A percentile compares a stretch with the other conserved stretches of the same genome.
Evolutionary conservation across 2,329 filamentous ascomycete genomes (phyloP).

Genomic region (Epichloe hybrida): DNA sequence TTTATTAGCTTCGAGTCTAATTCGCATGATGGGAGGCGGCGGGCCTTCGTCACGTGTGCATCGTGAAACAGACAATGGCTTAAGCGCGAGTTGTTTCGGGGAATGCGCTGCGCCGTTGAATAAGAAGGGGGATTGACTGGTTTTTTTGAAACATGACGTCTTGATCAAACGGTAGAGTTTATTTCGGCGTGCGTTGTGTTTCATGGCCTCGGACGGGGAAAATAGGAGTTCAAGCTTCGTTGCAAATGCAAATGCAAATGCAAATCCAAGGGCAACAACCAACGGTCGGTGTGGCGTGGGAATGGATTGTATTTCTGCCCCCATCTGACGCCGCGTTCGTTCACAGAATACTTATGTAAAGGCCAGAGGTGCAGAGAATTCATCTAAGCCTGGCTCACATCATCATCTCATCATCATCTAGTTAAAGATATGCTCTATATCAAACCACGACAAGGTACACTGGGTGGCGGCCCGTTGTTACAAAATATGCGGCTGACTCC

Average conservation of each 20-base stretch:
- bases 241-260: no score
- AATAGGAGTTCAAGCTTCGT: not conserved
- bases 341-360: no score
- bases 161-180: not conserved
- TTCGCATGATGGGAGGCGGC: not conserved
- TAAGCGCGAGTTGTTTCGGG: not conserved
- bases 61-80: not conserved
- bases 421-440: not conserved
- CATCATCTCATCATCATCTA: slow-evolving; percentile 2
- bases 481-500: not conserved
- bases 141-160: not conserved
- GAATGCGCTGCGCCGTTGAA: not conserved
- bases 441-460: not conserved
- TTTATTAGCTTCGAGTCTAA: no score
- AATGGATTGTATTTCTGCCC: not conserved
- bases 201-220: not conserved
- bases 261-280: no score
- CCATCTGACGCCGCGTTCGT: no score
- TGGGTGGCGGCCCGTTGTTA: not conserved
- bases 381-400: not conserved
- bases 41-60: not conserved
- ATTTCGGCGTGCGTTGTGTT: not conserved
- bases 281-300: no score
- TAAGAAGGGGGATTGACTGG: not conserved
- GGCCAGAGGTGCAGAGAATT: not conserved